Evolutionary conservation across 768 basidiomycete genomes (phyloP).

Genomic region (Coprinopsis cinerea): DNA sequence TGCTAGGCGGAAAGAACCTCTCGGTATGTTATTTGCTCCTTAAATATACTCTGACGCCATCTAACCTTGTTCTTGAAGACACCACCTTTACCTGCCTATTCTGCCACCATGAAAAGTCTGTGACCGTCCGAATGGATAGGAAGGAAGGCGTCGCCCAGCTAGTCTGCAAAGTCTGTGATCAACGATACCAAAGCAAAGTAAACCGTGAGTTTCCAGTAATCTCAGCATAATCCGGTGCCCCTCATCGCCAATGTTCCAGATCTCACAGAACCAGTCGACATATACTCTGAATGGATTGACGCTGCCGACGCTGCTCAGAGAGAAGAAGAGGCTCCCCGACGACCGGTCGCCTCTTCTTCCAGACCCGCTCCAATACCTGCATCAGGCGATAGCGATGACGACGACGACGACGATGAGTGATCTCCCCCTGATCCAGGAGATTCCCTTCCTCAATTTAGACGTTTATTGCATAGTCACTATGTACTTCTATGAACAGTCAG

Average conservation of each 20-base stretch:
- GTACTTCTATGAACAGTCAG: not conserved
- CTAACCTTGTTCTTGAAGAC: constrained; percentile 37
- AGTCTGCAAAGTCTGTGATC: constrained; percentile 80
- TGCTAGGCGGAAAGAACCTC: constrained; percentile 59
- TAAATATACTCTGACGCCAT: not conserved
- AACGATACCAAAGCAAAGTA: constrained; percentile 81
- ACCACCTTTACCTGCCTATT: constrained; percentile 83
- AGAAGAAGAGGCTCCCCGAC: constrained; percentile 49
- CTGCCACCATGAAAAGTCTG: constrained; percentile 87
- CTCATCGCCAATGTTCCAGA: constrained; percentile 37
- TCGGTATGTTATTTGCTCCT: constrained; percentile 45
- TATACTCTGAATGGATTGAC: constrained; percentile 90
- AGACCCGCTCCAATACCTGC: constrained; percentile 38
- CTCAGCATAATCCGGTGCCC: constrained; percentile 4
- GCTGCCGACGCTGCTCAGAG: constrained; percentile 79
- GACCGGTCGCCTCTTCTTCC: constrained; percentile 56
- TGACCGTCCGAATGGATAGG: constrained; percentile 77
- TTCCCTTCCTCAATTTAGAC: not conserved
- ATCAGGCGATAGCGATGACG: constrained; percentile 46
- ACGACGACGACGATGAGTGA: constrained; percentile 39
- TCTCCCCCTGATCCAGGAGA: not conserved
- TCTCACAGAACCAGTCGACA: constrained; percentile 81
- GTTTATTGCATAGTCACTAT: not conserved
- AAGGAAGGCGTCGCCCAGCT: constrained; percentile 81
- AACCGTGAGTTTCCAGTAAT: constrained; percentile 50